Evolutionary conservation across 1,139 yeast genomes (phyloP).

Genomic region (Yamadazyma diospyri): DNA sequence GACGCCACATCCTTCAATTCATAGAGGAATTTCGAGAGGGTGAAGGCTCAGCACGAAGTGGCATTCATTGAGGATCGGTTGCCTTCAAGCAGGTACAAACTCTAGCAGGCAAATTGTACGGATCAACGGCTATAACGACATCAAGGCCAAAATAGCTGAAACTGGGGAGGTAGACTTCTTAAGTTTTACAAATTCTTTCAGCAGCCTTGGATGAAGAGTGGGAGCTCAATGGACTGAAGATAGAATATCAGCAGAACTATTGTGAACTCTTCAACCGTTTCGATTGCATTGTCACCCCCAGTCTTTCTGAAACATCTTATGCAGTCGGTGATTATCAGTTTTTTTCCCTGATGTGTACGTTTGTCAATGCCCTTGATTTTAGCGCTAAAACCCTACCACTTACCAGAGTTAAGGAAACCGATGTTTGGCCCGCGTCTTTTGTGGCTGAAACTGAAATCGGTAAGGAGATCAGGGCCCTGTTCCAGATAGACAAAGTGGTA

Average conservation of each 20-base stretch:
- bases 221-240: constrained; percentile 41
- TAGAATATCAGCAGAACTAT: constrained; percentile 46
- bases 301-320: constrained; percentile 63
- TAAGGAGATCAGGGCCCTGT: constrained; percentile 22
- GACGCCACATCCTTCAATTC: constrained; percentile 9
- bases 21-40: constrained; percentile 3
- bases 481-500: constrained; percentile 19
- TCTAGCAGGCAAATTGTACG: too few species aligned
- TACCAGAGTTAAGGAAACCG: constrained; percentile 38
- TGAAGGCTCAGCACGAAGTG: constrained; percentile 9
- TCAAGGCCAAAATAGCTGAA: constrained; percentile 32
- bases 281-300: constrained; percentile 62
- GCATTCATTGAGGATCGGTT: constrained; percentile 26
- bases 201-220: constrained; percentile 41
- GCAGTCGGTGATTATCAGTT: constrained; percentile 46
- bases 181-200: constrained; percentile 50
- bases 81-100: too few species aligned
- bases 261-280: constrained; percentile 45
- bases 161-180: constrained; percentile 43
- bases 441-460: constrained; percentile 26
- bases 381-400: constrained; percentile 50
- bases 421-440: constrained; percentile 27
- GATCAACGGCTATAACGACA: constrained; percentile 52
- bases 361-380: constrained; percentile 56
- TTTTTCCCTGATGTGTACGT: constrained; percentile 65